phyloP scores from a whole-genome alignment of 805 yeast genomes.

The Candida peoriensis region DNA sequence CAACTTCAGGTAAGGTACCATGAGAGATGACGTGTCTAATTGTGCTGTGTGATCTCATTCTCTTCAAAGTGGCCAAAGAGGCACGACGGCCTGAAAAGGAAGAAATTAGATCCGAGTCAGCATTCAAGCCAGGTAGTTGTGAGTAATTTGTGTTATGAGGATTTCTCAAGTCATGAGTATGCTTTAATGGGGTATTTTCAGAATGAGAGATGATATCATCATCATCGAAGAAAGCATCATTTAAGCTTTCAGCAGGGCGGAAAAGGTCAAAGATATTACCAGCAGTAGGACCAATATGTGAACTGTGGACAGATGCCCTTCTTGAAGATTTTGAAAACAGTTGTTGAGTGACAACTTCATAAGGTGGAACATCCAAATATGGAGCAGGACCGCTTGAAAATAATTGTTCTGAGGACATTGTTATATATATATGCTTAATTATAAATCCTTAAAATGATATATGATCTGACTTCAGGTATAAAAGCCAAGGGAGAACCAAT shows the following conservation, averaged over 20 bases:
- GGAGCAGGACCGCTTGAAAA: conserved; percentile 18
- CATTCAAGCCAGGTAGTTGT: background rate
- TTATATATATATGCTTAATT: conserved; percentile 10
- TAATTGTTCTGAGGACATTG: conserved; percentile 11
- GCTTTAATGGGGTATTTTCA: conserved; percentile 19
- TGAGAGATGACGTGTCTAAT: conserved; percentile 21
- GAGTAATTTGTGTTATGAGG: conserved; percentile 8
- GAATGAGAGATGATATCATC: conserved; percentile 5
- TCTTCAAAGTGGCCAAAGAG: conserved; percentile 22
- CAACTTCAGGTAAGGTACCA: conserved; percentile 20
- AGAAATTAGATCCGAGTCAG: conserved; percentile 15
- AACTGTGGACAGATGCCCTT: conserved; percentile 17
- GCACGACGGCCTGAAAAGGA: conserved; percentile 14
- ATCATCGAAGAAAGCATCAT: conserved; percentile 7
- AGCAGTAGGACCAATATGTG: conserved; percentile 10
- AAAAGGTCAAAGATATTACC: conserved; percentile 24
- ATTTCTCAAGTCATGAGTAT: conserved; percentile 16
- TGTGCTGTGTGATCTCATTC: conserved; percentile 22
- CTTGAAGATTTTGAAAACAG: conserved; percentile 15
- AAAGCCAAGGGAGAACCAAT: too few relatives aligned
- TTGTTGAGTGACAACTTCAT: conserved; percentile 19
- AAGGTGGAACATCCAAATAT: conserved; percentile 20
- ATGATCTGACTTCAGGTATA: too few relatives aligned
- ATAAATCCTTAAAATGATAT: too few relatives aligned
- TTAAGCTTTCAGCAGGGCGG: conserved; percentile 11